Percentiles rank a stretch among this genome's conserved stretches.
Evolutionary conservation across 2,329 filamentous ascomycete species (phyloP).

Genomic region (Monosporascus cannonballus): DNA sequence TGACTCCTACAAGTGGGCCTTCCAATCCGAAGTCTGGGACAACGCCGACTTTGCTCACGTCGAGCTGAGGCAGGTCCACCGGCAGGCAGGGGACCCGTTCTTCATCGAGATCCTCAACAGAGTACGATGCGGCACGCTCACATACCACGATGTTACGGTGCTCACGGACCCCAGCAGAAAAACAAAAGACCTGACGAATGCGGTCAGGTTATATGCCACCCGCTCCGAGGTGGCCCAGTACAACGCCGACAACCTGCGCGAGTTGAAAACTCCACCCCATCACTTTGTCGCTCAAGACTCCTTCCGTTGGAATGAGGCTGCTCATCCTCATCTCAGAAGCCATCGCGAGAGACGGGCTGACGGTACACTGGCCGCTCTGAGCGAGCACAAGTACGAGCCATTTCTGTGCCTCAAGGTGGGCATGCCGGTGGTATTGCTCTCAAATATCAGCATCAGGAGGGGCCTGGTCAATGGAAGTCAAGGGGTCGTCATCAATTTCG

Average conservation of each 20-base stretch:
- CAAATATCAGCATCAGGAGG: slow-evolving; percentile 32
- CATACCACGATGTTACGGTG: slow-evolving; percentile 25
- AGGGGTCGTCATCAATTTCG: slow-evolving; percentile 33
- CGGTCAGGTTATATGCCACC: slow-evolving; percentile 34
- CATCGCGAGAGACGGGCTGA: slow-evolving; percentile 5
- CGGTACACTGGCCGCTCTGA: slow-evolving; percentile 19
- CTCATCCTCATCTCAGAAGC: slow-evolving; percentile 10
- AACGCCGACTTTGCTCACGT: slow-evolving; percentile 43
- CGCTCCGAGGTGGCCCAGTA: slow-evolving; percentile 23
- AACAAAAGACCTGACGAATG: slow-evolving; percentile 19
- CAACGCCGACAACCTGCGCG: slow-evolving; percentile 21
- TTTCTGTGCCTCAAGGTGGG: slow-evolving; percentile 35
- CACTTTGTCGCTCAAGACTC: slow-evolving; percentile 26
- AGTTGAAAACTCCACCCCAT: slow-evolving; percentile 11
- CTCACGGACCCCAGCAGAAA: slow-evolving; percentile 35
- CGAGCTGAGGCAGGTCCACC: slow-evolving; percentile 43
- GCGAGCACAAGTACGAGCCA: slow-evolving; percentile 34
- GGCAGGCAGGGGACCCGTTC: slow-evolving; percentile 39
- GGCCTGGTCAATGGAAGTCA: slow-evolving; percentile 36
- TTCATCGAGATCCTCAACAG: slow-evolving; percentile 48
- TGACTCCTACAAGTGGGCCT: slow-evolving; percentile 51
- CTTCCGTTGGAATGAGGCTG: slow-evolving; percentile 27
- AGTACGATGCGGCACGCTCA: slow-evolving; percentile 37
- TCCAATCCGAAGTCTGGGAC: slow-evolving; percentile 45
- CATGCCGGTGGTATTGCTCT: slow-evolving; percentile 41